Percentiles rank a stretch among this genome's conserved stretches.
These are phyloP conservation scores for Naganishia vaughanmartiniae DNA, from an alignment of 768 basidiomycete genomes.

Conservation along the genomic window DNA sequence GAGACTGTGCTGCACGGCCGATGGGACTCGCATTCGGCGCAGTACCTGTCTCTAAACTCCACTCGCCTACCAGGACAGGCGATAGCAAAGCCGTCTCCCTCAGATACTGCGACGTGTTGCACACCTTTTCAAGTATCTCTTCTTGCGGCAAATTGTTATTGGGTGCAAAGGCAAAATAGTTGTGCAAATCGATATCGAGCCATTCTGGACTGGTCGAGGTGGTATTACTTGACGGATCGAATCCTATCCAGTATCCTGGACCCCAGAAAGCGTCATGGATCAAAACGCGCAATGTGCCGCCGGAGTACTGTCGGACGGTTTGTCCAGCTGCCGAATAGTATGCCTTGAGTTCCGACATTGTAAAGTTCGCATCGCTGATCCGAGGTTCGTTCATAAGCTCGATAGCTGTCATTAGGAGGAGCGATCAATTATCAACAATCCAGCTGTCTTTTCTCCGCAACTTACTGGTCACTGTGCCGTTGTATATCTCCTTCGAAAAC, in stretches of 20 bases:
- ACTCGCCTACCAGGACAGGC: slow-evolving; percentile 44
- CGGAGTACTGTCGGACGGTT: slow-evolving; percentile 28
- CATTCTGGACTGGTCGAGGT: slow-evolving; percentile 26
- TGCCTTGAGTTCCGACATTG: slow-evolving; percentile 43
- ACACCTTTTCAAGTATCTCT: slow-evolving; percentile 45
- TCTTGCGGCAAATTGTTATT: slow-evolving; percentile 43
- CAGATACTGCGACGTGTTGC: slow-evolving; percentile 42
- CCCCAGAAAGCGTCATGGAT: slow-evolving; percentile 51
- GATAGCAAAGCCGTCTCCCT: slow-evolving; percentile 23
- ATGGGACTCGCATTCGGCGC: neutral
- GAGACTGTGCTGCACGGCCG: slow-evolving; percentile 32
- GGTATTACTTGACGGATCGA: slow-evolving; percentile 35
- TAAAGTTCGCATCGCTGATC: slow-evolving; percentile 35
- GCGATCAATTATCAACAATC: neutral
- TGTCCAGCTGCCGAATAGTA: slow-evolving; percentile 40
- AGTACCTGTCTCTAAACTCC: slow-evolving; percentile 49
- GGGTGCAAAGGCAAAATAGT: slow-evolving; percentile 51
- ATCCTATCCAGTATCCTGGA: slow-evolving; percentile 46
- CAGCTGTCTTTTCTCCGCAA: neutral
- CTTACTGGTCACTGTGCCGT: slow-evolving; percentile 45
- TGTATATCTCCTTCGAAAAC: slow-evolving; percentile 44
- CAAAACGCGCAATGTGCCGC: slow-evolving; percentile 35
- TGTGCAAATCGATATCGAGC: slow-evolving; percentile 44
- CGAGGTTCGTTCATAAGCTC: slow-evolving; percentile 50
- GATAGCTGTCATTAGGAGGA: slow-evolving; percentile 36